Percentiles rank a stretch among this genome's conserved stretches.
Conservation (phyloP, 2,329 filamentous ascomycete genomes). For the Fusarium transvaalense region DNA sequence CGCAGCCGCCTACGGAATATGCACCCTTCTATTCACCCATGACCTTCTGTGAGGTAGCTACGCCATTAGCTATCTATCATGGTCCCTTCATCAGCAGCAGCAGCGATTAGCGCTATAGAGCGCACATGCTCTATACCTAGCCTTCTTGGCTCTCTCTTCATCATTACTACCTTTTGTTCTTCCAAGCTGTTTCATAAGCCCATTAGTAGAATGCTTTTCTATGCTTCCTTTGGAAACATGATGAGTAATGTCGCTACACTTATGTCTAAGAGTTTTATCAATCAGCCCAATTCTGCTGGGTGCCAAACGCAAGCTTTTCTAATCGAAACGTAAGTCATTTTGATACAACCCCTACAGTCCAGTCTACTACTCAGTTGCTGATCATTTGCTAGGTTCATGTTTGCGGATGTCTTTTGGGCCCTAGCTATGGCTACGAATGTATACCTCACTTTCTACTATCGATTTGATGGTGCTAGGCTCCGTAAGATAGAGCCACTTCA, state of each 20-base stretch:
- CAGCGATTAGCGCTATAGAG: slow-evolving; percentile 19
- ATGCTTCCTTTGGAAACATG: slow-evolving; percentile 22
- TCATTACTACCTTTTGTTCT: slow-evolving; percentile 9
- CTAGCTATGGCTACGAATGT: slow-evolving; percentile 16
- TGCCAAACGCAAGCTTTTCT: slow-evolving; percentile 20
- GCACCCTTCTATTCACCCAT: neutral
- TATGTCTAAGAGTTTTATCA: neutral
- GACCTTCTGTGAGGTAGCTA: neutral
- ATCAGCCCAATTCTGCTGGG: slow-evolving; percentile 1
- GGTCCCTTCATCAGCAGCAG: neutral
- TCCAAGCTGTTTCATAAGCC: slow-evolving; percentile 21
- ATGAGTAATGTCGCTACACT: slow-evolving; percentile 26
- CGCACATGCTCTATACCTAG: slow-evolving; percentile 17
- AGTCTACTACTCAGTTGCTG: neutral
- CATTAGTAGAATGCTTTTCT: slow-evolving; percentile 19
- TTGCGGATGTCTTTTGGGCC: slow-evolving; percentile 25
- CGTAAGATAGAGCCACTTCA: slow-evolving; percentile 15
- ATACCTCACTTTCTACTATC: slow-evolving; percentile 18
- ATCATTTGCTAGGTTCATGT: slow-evolving; percentile 9
- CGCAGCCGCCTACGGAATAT: neutral
- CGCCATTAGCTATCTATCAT: neutral
- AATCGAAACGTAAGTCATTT: slow-evolving; percentile 10
- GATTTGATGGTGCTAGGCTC: neutral
- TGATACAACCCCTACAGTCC: no score
- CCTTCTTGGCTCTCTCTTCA: slow-evolving; percentile 15